Evolutionary conservation across 1,284 basidiomycete species (phyloP), one percentile per base, ranked within the genome.

Genomic region (Jaminaea rosea): DNA sequence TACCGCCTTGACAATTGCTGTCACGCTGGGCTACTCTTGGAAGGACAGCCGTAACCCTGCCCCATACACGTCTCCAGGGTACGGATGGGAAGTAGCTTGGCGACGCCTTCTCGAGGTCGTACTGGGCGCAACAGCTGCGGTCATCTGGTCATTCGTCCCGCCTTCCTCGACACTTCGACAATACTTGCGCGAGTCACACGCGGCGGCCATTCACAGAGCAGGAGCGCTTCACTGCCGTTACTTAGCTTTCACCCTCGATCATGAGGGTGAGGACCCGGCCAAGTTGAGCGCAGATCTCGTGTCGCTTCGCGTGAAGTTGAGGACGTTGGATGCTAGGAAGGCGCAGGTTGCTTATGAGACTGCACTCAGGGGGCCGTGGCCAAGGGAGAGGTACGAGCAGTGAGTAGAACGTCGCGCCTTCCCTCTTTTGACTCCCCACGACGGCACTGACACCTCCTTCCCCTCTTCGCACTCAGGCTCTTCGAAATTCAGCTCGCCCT

Each of bases 1-100:
- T 46, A 82, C 84, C 56, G 82, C 83, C 52, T 82, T 89, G 1
- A 88, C 87, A 0, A 74, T 80, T 13, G 79, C 78, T 27, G 44
- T 69, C 8, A 56, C 73, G 32, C 60, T 72, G 34, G 58, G 69
- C 29, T 59, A 71, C 57, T 52, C 55, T 26, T 65, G 62, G 57
- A 65, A 64, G 47, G 65, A 68, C 39, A 50, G 61, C 9, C 56
- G 50, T 10, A 60, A 67, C 29, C 65, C 68, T 9, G 27, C 56
- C 5, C n/a, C n/a, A n/a, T 52, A 49, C 1, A 71, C 55, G 34
- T 75, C 53, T 28, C 67, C 59, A 50, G 74, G 60, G 21, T 76
- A 37, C 62, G 79, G 79, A 0, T 79, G 75, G 73, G 68, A 71
- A 9, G 76, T 78, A 7, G 76, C 76, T 0, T 79, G 78, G 78